These are phyloP conservation scores for Lithohypha guttulata DNA, from an alignment of 2,329 filamentous ascomycete genomes.

Conservation along the genomic window DNA sequence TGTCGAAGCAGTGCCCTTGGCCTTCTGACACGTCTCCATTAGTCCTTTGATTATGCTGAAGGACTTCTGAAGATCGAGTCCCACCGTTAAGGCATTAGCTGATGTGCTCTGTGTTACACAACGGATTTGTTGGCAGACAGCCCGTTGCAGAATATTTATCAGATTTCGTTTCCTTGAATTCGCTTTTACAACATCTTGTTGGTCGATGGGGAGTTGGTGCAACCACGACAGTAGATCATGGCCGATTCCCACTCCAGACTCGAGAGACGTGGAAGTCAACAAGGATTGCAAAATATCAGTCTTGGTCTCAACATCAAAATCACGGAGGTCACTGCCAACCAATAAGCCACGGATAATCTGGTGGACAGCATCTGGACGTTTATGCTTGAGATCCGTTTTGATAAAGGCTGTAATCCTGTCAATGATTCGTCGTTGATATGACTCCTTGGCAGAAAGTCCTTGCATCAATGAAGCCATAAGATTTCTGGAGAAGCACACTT, in stretches of 20 bases:
- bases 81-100: no score
- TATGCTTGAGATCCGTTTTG: constrained; percentile 43
- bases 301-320: constrained; percentile 78
- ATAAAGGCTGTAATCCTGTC: constrained; percentile 64
- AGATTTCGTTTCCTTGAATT: background rate
- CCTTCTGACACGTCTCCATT: constrained; percentile 49
- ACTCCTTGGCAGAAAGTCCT: constrained; percentile 62
- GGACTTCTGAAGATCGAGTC: no score
- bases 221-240: constrained; percentile 10
- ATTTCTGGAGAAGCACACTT: constrained; percentile 68
- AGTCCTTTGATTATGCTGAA: constrained; percentile 42
- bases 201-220: background rate
- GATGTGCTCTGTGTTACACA: no score
- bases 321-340: constrained; percentile 26
- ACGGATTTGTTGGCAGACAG: constrained; percentile 2
- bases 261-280: constrained; percentile 7
- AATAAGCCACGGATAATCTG: constrained; percentile 44
- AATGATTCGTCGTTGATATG: constrained; percentile 70
- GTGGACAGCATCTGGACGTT: constrained; percentile 35
- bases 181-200: background rate
- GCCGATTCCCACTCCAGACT: constrained; percentile 2
- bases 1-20: constrained; percentile 36
- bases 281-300: constrained; percentile 30
- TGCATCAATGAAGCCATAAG: constrained; percentile 73
- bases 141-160: constrained; percentile 5